phyloP scores from a whole-genome alignment of 805 yeast genomes.

The Candida patagonica region DNA sequence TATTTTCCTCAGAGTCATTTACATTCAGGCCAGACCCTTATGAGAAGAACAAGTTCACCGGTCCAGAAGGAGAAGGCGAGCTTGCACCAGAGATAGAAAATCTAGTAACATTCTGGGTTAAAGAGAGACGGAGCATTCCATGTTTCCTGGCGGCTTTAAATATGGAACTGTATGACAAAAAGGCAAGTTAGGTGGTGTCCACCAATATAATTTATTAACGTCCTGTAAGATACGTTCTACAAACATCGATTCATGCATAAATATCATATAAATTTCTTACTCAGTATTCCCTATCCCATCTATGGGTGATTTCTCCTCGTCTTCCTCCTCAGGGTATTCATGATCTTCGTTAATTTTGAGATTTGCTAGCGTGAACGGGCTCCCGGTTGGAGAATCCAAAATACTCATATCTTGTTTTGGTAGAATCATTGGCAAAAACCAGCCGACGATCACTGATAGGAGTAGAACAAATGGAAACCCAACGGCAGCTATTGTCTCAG shows the following conservation, averaged over 20 bases:
- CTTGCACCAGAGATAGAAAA: constrained; percentile 35
- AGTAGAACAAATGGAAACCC: constrained; percentile 87
- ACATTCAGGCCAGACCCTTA: constrained; percentile 43
- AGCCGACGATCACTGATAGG: constrained; percentile 51
- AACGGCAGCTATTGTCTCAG: constrained; percentile 81
- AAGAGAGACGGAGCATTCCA: constrained; percentile 59
- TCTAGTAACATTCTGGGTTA: constrained; percentile 57
- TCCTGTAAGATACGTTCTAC: too few species aligned
- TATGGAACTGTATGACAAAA: constrained; percentile 49
- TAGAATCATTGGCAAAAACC: constrained; percentile 54
- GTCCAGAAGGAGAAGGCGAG: constrained; percentile 25
- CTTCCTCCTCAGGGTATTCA: neutral
- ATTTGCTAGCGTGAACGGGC: constrained; percentile 29
- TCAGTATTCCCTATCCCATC: too few species aligned
- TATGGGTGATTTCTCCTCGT: too few species aligned
- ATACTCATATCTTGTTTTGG: constrained; percentile 48
- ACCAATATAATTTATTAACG: too few species aligned
- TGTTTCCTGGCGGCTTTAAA: constrained; percentile 71
- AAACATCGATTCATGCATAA: neutral
- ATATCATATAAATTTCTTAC: too few species aligned
- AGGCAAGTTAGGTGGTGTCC: too few species aligned
- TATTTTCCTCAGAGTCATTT: constrained; percentile 39
- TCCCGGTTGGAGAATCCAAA: constrained; percentile 52
- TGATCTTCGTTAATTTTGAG: constrained; percentile 8
- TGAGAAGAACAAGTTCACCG: constrained; percentile 42